Evolutionary conservation across 2,329 filamentous ascomycete genomes (phyloP), one percentile per base, ranked within the genome.

Genomic region (Colletotrichum zoysiae): DNA sequence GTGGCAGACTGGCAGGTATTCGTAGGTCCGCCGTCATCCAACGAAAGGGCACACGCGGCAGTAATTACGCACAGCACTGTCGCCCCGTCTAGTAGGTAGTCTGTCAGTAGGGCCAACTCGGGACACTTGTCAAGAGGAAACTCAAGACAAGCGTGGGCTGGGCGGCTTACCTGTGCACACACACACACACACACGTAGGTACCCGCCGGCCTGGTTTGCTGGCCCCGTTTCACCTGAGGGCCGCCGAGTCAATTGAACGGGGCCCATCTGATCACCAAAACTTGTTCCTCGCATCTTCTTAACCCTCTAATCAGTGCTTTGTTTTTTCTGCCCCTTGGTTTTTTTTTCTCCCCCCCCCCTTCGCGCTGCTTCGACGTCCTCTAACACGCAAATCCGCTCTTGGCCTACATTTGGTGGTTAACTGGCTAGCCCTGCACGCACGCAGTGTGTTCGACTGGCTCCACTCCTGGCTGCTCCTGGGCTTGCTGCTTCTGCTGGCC

Each of bases 181-280:
- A 30, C 30, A 30, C 30, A 30, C 30, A 30, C 30, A 30, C 30
- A 30, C 3, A 30, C 30, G 30, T 30, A 30, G 30, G 30, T 30
- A 57, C 38, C 30, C 59, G 51, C 38, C 42, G 51, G 62, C 33
- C 62, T 40, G n/a, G 40, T 51, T 44, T 20, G 30, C 33, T 57
- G 58, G 58, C 38, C 59, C 59, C 16, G 69, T 71, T 71, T 71
- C 69, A 71, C 69, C 48, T 71, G 58, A 11, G 58, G 51, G 58
- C 58, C 51, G 44, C 59, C 33, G 55, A 64, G 65, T 60, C 69
- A 46, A 71, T 64, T 71, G 65, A 59, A 46, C 63, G 50, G 58
- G 16, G 18, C 30, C 68, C 63, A 44, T 53, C 35, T 62, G 64
- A 71, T 67, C 64, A 71, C 51, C 68, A 44, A 71, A 71, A 71